A percentile compares a stretch with the other conserved stretches of the same genome.
Evolutionary conservation across 805 yeast genomes (phyloP).

Genomic region (Nakazawaea ambrosiae): DNA sequence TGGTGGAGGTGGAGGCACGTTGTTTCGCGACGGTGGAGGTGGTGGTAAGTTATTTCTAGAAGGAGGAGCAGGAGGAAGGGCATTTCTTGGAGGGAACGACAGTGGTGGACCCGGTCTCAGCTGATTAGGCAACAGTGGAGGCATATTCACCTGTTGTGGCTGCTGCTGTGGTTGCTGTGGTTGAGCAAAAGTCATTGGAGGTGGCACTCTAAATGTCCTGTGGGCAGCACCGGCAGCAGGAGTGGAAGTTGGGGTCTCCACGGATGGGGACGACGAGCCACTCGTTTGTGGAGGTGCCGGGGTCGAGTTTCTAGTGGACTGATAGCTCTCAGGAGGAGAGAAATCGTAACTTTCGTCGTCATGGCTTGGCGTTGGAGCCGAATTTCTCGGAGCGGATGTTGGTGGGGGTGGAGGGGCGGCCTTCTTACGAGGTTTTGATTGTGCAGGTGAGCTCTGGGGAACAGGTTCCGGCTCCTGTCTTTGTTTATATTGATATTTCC

Average conservation of each 20-base stretch:
- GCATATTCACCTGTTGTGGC: neutral
- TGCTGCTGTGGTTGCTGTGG: neutral
- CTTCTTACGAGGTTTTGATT: conserved; percentile 19
- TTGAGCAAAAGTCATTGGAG: neutral
- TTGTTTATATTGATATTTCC: conserved; percentile 37
- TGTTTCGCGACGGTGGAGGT: conserved; percentile 16
- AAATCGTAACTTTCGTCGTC: conserved; percentile 16
- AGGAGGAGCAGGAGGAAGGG: conserved; percentile 15
- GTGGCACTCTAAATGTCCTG: conserved; percentile 24
- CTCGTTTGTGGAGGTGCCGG: conserved; percentile 14
- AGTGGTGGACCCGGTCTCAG: conserved; percentile 21
- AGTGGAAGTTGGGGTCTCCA: conserved; percentile 4
- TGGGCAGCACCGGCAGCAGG: conserved; percentile 10
- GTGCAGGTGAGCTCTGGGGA: conserved; percentile 18
- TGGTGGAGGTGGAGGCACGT: conserved; percentile 22
- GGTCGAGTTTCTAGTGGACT: conserved; percentile 8
- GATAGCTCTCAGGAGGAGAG: conserved; percentile 14
- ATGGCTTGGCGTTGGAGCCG: no score
- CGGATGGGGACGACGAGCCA: conserved; percentile 13
- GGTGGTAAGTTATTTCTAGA: conserved; percentile 5
- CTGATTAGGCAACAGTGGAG: neutral
- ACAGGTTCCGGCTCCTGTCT: conserved; percentile 25
- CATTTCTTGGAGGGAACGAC: conserved; percentile 14
- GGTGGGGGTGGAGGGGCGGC: conserved; percentile 38
- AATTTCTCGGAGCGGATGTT: conserved; percentile 19